Conservation (phyloP, 805 yeast species). For the Ogataea methylovora region DNA sequence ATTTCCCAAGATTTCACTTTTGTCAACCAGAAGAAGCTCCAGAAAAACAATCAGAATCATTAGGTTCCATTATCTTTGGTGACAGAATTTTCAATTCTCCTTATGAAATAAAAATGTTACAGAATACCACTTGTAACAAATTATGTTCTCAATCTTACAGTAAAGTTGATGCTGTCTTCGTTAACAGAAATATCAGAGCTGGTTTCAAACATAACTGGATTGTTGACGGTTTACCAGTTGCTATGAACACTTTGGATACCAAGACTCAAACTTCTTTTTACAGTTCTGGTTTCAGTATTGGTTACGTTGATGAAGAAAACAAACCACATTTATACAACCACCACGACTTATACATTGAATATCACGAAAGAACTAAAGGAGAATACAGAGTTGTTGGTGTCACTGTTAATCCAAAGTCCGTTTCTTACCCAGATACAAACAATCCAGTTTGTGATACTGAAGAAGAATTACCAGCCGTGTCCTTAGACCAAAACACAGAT, state of each 20-base stretch:
- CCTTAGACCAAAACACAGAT: constrained; percentile 40
- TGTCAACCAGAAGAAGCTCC: constrained; percentile 69
- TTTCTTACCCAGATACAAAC: constrained; percentile 10
- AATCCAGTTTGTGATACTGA: constrained; percentile 14
- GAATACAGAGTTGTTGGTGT: constrained; percentile 88
- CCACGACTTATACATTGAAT: constrained; percentile 70
- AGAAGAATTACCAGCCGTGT: constrained; percentile 21
- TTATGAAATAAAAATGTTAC: constrained; percentile 69
- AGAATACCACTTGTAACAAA: constrained; percentile 58
- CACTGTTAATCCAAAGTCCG: constrained; percentile 62
- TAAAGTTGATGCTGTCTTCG: constrained; percentile 62
- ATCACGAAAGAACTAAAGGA: constrained; percentile 64
- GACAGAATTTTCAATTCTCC: constrained; percentile 95
- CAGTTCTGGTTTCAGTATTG: constrained; percentile 77
- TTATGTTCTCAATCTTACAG: constrained; percentile 60
- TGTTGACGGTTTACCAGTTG: constrained; percentile 92
- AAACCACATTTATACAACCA: constrained; percentile 70
- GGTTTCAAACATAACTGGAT: constrained; percentile 90
- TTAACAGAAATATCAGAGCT: constrained; percentile 70
- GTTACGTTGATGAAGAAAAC: constrained; percentile 49
- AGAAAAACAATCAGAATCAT: constrained; percentile 72
- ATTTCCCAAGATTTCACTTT: constrained; percentile 75
- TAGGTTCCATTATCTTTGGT: constrained; percentile 92
- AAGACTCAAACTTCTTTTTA: constrained; percentile 58
- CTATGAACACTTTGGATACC: constrained; percentile 48